Evolutionary conservation across 2,329 filamentous ascomycete species (phyloP).

Genomic region (Xylariomycetidae sp.): DNA sequence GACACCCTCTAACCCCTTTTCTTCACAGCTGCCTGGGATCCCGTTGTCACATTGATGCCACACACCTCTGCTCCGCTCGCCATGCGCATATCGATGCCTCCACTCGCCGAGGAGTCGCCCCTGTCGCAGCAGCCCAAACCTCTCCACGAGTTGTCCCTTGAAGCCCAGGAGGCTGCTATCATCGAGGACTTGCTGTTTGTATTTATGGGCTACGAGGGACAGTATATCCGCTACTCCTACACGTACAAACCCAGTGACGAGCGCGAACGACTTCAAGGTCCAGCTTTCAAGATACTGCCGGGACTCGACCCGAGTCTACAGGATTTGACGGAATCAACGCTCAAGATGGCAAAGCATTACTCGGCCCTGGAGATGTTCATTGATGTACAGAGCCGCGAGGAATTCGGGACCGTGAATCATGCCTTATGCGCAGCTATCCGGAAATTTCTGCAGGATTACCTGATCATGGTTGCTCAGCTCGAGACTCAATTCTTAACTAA

Average conservation of each 20-base stretch:
- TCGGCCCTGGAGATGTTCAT: conserved; percentile 87
- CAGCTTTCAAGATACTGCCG: conserved; percentile 70
- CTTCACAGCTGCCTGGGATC: conserved; percentile 63
- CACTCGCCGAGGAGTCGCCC: conserved; percentile 72
- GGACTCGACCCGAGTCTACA: conserved; percentile 88
- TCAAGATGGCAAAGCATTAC: conserved; percentile 93
- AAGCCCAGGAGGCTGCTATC: conserved; percentile 80
- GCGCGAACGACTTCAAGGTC: conserved; percentile 80
- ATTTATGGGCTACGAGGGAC: conserved; percentile 98
- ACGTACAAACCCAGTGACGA: conserved; percentile 80
- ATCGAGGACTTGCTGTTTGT: conserved; percentile 90
- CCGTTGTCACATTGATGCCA: conserved; percentile 68
- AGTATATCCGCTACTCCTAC: conserved; percentile 84
- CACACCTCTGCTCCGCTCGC: conserved; percentile 53
- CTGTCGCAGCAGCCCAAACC: conserved; percentile 61
- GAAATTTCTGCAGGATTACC: conserved; percentile 86
- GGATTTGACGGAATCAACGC: conserved; percentile 81
- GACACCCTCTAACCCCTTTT: too few relatives aligned
- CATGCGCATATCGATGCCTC: conserved; percentile 54
- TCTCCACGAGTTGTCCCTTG: conserved; percentile 67
- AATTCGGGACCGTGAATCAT: conserved; percentile 93
- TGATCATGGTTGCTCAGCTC: conserved; percentile 86
- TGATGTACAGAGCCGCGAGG: conserved; percentile 86
- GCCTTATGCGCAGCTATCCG: conserved; percentile 93
- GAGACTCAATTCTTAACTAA: conserved; percentile 91